Percentiles rank a stretch among this genome's conserved stretches.
These are phyloP conservation scores for Fonsecaea pugnacius DNA, from an alignment of 2,329 filamentous ascomycete species.

Conservation along the genomic window DNA sequence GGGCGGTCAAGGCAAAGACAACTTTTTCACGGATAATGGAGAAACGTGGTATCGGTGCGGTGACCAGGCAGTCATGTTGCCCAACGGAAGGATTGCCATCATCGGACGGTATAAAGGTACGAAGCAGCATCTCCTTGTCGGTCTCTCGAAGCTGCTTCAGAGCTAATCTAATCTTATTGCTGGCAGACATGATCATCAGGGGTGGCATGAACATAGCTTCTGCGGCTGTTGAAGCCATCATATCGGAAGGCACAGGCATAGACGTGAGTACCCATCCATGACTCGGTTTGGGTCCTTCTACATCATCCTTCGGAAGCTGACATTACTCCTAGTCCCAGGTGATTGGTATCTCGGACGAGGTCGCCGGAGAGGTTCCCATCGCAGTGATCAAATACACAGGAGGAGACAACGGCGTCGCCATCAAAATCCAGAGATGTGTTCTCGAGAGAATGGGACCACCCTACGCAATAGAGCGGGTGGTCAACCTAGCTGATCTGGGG, in stretches of 20 bases:
- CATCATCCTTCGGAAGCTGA: slow-evolving; percentile 10
- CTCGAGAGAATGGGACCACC: slow-evolving; percentile 18
- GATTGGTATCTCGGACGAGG: slow-evolving; percentile 50
- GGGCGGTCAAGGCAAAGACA: slow-evolving; percentile 35
- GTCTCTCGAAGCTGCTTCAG: not conserved
- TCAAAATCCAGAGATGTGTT: slow-evolving; percentile 5
- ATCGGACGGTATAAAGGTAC: slow-evolving; percentile 50
- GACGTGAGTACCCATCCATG: slow-evolving; percentile 33
- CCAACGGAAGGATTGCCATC: slow-evolving; percentile 47
- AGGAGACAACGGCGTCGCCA: not conserved
- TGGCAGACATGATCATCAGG: slow-evolving; percentile 48
- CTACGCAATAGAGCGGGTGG: slow-evolving; percentile 30
- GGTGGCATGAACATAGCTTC: slow-evolving; percentile 54
- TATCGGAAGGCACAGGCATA: slow-evolving; percentile 44
- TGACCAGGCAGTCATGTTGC: slow-evolving; percentile 49
- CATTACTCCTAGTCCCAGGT: slow-evolving; percentile 42
- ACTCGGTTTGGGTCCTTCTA: not conserved
- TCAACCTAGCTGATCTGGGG: slow-evolving; percentile 42
- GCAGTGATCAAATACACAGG: slow-evolving; percentile 46
- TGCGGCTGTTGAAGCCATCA: slow-evolving; percentile 43
- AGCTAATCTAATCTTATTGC: not conserved
- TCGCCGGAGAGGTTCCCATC: slow-evolving; percentile 56
- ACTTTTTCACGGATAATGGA: slow-evolving; percentile 45
- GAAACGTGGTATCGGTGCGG: slow-evolving; percentile 49
- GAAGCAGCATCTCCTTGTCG: not conserved